Base-by-base conservation (phyloP, 163 green algal genomes). In the Coccomyxa subellipsoidea region DNA sequence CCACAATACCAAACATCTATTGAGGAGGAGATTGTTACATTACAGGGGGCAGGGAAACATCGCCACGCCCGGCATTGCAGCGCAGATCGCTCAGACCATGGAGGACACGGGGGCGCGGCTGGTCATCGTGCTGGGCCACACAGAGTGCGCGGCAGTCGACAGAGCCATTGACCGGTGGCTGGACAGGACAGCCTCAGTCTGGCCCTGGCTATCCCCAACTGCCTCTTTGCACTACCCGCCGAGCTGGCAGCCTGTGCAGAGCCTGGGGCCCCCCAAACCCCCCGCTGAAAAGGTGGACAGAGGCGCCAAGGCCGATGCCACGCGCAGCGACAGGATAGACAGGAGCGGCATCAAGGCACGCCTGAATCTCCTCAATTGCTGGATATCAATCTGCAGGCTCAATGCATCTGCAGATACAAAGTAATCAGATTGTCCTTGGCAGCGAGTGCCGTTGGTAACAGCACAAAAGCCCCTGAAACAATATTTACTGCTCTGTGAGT, bases 71-170 rank as follows among this genome's bases (percentile, higher is more conserved):
- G 66, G 29, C 27, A 23, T 73, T 18, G 66, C 66, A 34, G 66
- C 66, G n/a, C 29, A 73, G 27, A 34, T 73, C 2, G n/a, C 66
- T 18, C 27, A 34, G 66, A 32, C n/a, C 27, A 34, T 73, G 29
- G 29, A 73, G 7, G 66, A 73, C 29, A 36, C 66, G 27, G 66
- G 66, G 21, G n/a, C n/a, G 29, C 66, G 66, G 66, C 66, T 73
- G 66, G n/a, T 73, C 66, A 73, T 73, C 29, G 66, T 73, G 66
- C 8, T 73, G 66, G 66, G 66, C 29, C 66, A 73, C 66, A 73
- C 66, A 32, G 29, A 73, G 29, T 73, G 66, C 66, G 66, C 66
- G 6, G 66, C 66, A 10, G n/a, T 73, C 8, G 66, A 73, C 66
- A 34, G 27, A 23, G 66, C 66, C 2, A 34, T 73, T 8, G 66